Evolutionary conservation across 1,284 basidiomycete genomes (phyloP).

Genomic region (Heterobasidion irregulare): DNA sequence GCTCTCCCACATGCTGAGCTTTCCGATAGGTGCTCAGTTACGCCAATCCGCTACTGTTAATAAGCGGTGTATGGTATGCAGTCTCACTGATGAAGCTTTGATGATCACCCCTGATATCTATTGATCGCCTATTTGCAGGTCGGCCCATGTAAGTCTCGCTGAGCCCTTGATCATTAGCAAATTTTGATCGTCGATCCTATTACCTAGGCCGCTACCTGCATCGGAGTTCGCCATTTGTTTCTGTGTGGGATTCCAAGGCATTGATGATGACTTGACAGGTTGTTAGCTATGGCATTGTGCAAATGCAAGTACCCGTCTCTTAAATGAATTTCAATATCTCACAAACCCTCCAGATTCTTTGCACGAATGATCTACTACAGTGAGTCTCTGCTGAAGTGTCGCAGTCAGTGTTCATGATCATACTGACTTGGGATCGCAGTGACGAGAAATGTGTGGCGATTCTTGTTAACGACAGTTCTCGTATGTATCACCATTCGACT

Average conservation of each 20-base stretch:
- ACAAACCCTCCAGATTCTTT: neutral
- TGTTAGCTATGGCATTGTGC: neutral
- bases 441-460: neutral
- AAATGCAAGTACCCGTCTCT: neutral
- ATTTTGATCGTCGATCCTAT: neutral
- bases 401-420: neutral
- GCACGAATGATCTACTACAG: neutral
- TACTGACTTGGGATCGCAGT: neutral
- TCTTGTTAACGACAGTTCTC: neutral
- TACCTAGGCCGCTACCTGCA: neutral
- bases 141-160: neutral
- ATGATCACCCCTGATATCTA: neutral
- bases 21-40: neutral
- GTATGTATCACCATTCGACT: neutral
- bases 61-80: neutral
- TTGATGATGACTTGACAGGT: neutral
- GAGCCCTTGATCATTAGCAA: neutral
- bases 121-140: neutral
- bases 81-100: neutral
- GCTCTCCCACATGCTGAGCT: neutral
- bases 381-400: neutral
- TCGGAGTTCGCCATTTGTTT: neutral
- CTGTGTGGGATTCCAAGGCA: neutral
- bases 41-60: neutral
- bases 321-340: neutral